Percentiles rank a stretch among this genome's conserved stretches.
These are phyloP conservation scores for Spergularia azorica DNA, from an alignment of 179 eudicot genomes.

Conservation along the genomic window DNA sequence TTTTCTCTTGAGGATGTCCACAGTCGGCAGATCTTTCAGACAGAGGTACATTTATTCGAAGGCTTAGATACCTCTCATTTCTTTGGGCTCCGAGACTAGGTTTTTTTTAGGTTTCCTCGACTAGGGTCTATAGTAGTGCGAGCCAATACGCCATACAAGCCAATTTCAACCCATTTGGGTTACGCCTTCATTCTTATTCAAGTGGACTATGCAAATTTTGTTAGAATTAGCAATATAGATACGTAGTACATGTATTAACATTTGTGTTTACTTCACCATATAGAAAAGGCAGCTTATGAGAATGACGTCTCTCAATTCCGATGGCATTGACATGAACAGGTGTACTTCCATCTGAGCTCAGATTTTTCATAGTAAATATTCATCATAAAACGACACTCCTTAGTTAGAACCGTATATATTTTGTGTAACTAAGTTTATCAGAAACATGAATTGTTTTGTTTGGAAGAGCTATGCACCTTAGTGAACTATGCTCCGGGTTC, in stretches of 20 bases:
- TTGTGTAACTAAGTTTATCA: not conserved
- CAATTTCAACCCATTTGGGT: slow-evolving; percentile 7
- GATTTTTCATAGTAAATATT: not conserved
- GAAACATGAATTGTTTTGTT: not conserved
- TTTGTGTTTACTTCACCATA: not conserved
- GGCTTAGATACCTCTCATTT: slow-evolving; percentile 18
- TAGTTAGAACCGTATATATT: no score
- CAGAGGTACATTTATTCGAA: slow-evolving; percentile 3
- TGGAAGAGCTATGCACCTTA: not conserved
- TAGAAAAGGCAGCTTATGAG: slow-evolving; percentile 1
- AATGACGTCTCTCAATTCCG: not conserved
- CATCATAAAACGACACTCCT: no score
- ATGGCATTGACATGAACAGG: not conserved
- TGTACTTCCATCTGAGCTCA: not conserved
- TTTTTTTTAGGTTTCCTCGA: slow-evolving; percentile 4
- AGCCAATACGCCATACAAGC: slow-evolving; percentile 17
- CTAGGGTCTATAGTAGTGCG: slow-evolving; percentile 21
- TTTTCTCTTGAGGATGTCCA: slow-evolving; percentile 5
- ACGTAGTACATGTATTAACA: not conserved
- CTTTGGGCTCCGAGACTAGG: slow-evolving; percentile 24
- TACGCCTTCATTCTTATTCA: slow-evolving; percentile 2
- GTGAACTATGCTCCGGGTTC: not conserved
- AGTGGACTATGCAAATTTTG: slow-evolving; percentile 29
- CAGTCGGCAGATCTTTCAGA: slow-evolving; percentile 2
- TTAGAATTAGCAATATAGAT: slow-evolving; percentile 16